These are phyloP conservation scores for Mycena metata DNA, from an alignment of 768 basidiomycete species.

Conservation along the genomic window DNA sequence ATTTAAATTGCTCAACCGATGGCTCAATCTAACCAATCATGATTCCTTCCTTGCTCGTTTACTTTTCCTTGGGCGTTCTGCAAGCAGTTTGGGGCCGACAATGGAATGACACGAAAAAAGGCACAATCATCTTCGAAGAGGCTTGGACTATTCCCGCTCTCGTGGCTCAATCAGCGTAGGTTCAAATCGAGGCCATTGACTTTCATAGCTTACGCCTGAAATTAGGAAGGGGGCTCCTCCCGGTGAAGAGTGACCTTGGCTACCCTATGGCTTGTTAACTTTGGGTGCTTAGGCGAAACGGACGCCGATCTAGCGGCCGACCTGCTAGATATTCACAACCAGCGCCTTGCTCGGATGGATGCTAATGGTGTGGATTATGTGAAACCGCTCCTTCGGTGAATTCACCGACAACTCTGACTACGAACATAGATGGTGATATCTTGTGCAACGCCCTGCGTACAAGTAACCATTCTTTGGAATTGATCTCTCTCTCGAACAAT, in stretches of 20 bases:
- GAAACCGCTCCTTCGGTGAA: slow-evolving; percentile 52
- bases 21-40: not conserved
- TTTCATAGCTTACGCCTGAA: not conserved
- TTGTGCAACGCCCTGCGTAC: slow-evolving; percentile 54
- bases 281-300: slow-evolving; percentile 44
- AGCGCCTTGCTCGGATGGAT: slow-evolving; percentile 53
- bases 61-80: not conserved
- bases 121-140: slow-evolving; percentile 56
- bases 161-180: slow-evolving; percentile 43
- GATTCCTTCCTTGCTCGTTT: not conserved
- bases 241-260: not conserved
- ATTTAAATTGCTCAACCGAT: no score
- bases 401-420: slow-evolving; percentile 50
- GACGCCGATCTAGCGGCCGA: slow-evolving; percentile 49
- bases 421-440: slow-evolving; percentile 54
- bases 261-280: not conserved
- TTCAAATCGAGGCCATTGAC: not conserved
- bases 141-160: slow-evolving; percentile 56
- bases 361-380: slow-evolving; percentile 55
- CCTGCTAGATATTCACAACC: slow-evolving; percentile 56
- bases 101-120: slow-evolving; percentile 52
- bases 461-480: slow-evolving; percentile 28
- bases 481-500: not conserved
- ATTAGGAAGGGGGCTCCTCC: slow-evolving; percentile 27
- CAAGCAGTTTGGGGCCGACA: slow-evolving; percentile 28